Conservation (phyloP, 2,329 filamentous ascomycete species). For the Xylariaceae sp. region DNA sequence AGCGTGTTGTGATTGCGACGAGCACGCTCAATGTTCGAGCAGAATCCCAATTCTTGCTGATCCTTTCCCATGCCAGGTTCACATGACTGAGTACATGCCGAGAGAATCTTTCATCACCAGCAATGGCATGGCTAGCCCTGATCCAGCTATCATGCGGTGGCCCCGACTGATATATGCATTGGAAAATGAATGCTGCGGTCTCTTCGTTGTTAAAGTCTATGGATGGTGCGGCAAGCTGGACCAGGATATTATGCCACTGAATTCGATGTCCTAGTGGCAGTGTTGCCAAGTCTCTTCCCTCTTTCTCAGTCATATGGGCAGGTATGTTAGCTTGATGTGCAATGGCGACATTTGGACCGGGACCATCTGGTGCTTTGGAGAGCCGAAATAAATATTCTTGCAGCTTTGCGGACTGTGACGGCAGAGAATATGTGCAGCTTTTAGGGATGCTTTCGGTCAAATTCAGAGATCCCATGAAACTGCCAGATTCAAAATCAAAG, state of each 20-base stretch:
- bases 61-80: slow-evolving; percentile 25
- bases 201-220: slow-evolving; percentile 50
- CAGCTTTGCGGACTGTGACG: slow-evolving; percentile 24
- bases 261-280: slow-evolving; percentile 45
- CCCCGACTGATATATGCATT: slow-evolving; percentile 47
- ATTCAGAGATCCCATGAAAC: slow-evolving; percentile 13
- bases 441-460: slow-evolving; percentile 19
- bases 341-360: slow-evolving; percentile 48
- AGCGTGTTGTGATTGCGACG: slow-evolving; percentile 36
- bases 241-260: slow-evolving; percentile 54
- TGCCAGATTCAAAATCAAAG: slow-evolving; percentile 27
- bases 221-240: slow-evolving; percentile 43
- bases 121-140: slow-evolving; percentile 34
- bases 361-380: slow-evolving; percentile 21
- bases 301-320: slow-evolving; percentile 42
- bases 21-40: slow-evolving; percentile 37
- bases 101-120: slow-evolving; percentile 34
- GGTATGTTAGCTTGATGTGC: slow-evolving; percentile 48
- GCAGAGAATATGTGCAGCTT: slow-evolving; percentile 9
- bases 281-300: slow-evolving; percentile 50
- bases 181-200: slow-evolving; percentile 43
- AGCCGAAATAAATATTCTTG: slow-evolving; percentile 38
- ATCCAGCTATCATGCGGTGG: slow-evolving; percentile 16
- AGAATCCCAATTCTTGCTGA: slow-evolving; percentile 51
- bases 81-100: slow-evolving; percentile 32